Evolutionary conservation across 2,329 filamentous ascomycete species (phyloP), one percentile per base, ranked within the genome.

Genomic region (Colletotrichum siamense): DNA sequence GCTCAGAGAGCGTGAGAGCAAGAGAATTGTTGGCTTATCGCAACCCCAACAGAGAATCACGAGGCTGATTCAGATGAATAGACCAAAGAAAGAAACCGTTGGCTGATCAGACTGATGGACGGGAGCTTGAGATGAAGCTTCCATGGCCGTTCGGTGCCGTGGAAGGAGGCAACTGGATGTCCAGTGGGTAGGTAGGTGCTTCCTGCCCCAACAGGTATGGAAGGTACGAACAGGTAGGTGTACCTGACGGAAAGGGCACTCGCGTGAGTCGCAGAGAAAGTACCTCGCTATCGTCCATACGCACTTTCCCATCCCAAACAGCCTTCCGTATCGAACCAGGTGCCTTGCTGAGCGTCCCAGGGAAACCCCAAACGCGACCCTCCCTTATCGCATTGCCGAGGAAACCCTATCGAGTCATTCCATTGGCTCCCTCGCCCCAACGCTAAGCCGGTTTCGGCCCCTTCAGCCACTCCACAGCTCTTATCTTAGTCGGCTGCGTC

Each of bases 351-450:
- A 62, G 49, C 28, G n/a, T 44, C 55, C 62, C 69, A 76, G 72
- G 75, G 63, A 75, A 65, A 68, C 75, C 75, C 67, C 63, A 76
- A 74, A 76, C 70, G 74, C 69, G 65, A 74, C 59, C 74, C 64
- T 71, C 75, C 59, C 77, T 81, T 80, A 79, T 78, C 70, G 80
- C 78, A 81, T 82, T 79, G 79, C 79, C 80, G 73, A 81, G 81
- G 80, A 75, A 80, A 81, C 79, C 72, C 76, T 71, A 78, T 75
- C 77, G 75, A 77, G 79, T 78, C 73, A 79, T 73, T 73, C 73
- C 68, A 82, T 80, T 82, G 80, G 78, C 71, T 72, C 64, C 72
- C 70, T 63, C 49, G 65, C 67, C 66, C 22, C 18, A 6, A 78
- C 81, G 78, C 82, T 82, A 82, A 81, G 8, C 80, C 75, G 16